Conservation (phyloP, 163 green algal species). For the Chlamydomonas reinhardtii region DNA sequence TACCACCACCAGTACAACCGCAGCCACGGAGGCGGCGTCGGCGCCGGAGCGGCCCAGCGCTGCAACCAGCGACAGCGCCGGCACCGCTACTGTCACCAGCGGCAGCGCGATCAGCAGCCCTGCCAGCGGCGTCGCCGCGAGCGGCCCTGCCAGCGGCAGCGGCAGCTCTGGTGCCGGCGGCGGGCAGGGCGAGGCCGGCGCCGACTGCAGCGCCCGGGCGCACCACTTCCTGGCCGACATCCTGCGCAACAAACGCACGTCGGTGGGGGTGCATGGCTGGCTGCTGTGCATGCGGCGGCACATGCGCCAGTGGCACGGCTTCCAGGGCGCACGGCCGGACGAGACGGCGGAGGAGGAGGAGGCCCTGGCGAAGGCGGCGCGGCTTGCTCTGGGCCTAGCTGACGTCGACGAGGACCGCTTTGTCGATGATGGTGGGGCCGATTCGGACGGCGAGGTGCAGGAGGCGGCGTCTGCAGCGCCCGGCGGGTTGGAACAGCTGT, state of each 20-base stretch:
- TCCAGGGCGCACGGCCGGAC: neutral
- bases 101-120: neutral
- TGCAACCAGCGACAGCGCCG: too few species aligned
- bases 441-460: too few species aligned
- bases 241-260: neutral
- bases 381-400: too few species aligned
- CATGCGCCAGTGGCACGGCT: slow-evolving; percentile 10
- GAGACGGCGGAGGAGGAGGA: neutral
- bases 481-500: too few species aligned
- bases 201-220: neutral
- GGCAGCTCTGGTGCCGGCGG: neutral
- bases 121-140: neutral
- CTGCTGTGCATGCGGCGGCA: neutral
- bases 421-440: too few species aligned
- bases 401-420: too few species aligned
- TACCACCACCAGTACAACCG: too few species aligned
- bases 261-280: neutral
- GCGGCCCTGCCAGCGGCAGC: too few species aligned
- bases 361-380: too few species aligned
- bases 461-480: too few species aligned
- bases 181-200: neutral
- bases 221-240: slow-evolving; percentile 19
- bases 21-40: too few species aligned
- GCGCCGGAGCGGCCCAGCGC: too few species aligned
- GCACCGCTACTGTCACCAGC: neutral